These are phyloP conservation scores for Clitopilus hobsonii DNA, from an alignment of 768 basidiomycete species.

Conservation along the genomic window DNA sequence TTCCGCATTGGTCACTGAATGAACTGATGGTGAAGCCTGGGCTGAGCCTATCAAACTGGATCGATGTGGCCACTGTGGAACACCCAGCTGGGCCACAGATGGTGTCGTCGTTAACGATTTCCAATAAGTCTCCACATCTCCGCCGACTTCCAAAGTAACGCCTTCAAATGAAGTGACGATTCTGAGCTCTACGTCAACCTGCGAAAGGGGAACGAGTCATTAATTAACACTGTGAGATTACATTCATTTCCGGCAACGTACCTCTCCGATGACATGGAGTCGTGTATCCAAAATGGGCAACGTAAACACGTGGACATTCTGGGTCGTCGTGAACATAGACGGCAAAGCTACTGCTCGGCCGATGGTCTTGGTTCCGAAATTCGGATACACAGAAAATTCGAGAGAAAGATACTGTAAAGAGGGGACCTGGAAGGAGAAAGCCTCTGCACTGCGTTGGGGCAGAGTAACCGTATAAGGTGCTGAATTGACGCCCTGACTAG, in stretches of 20 bases:
- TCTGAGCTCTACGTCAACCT: conserved; percentile 88
- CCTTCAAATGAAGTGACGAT: conserved; percentile 88
- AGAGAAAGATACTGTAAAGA: conserved; percentile 68
- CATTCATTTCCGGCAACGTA: conserved; percentile 23
- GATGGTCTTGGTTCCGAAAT: conserved; percentile 95
- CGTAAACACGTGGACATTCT: conserved; percentile 48
- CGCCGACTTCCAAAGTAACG: conserved; percentile 90
- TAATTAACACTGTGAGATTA: conserved; percentile 2
- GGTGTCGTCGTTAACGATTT: conserved; percentile 69
- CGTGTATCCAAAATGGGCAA: conserved; percentile 90
- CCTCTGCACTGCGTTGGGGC: conserved; percentile 66
- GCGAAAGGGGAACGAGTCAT: conserved; percentile 8
- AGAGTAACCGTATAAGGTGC: conserved; percentile 89
- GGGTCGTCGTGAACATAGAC: conserved; percentile 57
- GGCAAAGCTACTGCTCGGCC: conserved; percentile 88
- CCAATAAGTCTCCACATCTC: conserved; percentile 98
- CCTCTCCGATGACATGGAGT: conserved; percentile 92
- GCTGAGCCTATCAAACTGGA: conserved; percentile 49
- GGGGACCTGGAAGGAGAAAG: conserved; percentile 85
- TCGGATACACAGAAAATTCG: conserved; percentile 95
- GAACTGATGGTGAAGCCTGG: conserved; percentile 69
- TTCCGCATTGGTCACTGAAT: conserved; percentile 40
- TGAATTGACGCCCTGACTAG: conserved; percentile 75
- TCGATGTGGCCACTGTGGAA: conserved; percentile 33
- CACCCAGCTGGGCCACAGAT: conserved; percentile 33